These are phyloP conservation scores for Globisporangium polare DNA, from an alignment of 352 stramenopile species.

Conservation along the genomic window DNA sequence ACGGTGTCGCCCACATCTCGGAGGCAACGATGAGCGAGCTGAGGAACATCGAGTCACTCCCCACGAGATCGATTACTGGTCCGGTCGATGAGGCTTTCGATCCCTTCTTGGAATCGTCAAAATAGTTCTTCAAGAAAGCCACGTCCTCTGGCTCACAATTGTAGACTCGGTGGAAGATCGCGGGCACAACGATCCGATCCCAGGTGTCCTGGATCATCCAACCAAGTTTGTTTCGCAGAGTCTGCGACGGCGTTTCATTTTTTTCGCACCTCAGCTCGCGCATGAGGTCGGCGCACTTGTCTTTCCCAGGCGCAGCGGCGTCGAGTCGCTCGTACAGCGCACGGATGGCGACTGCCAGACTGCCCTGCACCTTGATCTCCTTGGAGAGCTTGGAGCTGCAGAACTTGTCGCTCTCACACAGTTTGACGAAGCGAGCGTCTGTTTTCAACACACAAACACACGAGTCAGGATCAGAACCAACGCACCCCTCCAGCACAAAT, in stretches of 20 bases:
- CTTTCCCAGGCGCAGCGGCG: not conserved
- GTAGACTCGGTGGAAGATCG: no score
- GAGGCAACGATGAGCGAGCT: slow-evolving; percentile 8
- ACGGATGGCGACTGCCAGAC: not conserved
- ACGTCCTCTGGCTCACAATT: no score
- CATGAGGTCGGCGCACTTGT: slow-evolving; percentile 5
- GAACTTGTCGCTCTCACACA: slow-evolving; percentile 9
- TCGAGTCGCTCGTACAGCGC: slow-evolving; percentile 4
- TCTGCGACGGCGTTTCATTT: not conserved
- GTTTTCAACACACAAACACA: no score
- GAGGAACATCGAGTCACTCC: slow-evolving; percentile 10
- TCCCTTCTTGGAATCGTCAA: not conserved
- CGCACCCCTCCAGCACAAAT: no score
- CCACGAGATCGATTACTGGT: not conserved
- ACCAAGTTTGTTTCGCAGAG: not conserved
- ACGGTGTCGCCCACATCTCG: slow-evolving; percentile 19
- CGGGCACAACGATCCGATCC: no score
- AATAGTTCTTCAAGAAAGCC: not conserved
- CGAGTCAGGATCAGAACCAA: no score
- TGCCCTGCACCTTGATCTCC: slow-evolving; percentile 5
- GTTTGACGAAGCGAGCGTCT: not conserved
- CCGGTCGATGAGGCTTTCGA: no score
- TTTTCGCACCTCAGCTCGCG: not conserved
- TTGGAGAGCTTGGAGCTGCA: slow-evolving; percentile 12
- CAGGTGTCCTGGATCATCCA: not conserved